These are phyloP conservation scores for Vigna mungo DNA, from an alignment of 306 rosid species.

Conservation along the genomic window DNA sequence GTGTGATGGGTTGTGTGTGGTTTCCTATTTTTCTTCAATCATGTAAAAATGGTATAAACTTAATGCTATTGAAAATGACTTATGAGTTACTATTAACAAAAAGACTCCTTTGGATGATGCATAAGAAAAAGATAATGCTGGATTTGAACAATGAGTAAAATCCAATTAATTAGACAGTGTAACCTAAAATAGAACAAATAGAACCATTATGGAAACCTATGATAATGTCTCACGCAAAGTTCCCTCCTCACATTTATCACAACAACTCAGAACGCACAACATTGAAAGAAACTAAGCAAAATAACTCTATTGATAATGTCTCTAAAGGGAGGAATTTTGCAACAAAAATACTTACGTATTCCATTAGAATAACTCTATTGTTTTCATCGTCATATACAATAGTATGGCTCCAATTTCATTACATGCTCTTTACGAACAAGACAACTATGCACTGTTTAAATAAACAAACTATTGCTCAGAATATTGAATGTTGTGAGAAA, in stretches of 20 bases:
- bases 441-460: neutral
- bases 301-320: too few species aligned
- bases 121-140: neutral
- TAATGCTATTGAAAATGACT: neutral
- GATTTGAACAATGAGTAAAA: slow-evolving; percentile 17
- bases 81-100: neutral
- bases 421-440: neutral
- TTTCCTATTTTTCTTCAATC: neutral
- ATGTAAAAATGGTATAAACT: neutral
- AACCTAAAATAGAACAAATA: slow-evolving; percentile 11
- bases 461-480: neutral
- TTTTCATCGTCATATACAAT: neutral
- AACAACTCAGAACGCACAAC: neutral
- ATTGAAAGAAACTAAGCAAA: neutral
- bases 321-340: neutral
- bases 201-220: slow-evolving; percentile 29
- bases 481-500: neutral
- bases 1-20: neutral
- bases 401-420: neutral
- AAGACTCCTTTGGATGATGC: neutral
- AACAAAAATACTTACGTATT: slow-evolving; percentile 15
- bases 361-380: slow-evolving; percentile 2
- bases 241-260: neutral
- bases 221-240: slow-evolving; percentile 4
- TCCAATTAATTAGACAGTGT: neutral